Evolutionary conservation across 2,329 filamentous ascomycete species (phyloP), one percentile per base, ranked within the genome.

Genomic region (Colletotrichum sansevieriae): DNA sequence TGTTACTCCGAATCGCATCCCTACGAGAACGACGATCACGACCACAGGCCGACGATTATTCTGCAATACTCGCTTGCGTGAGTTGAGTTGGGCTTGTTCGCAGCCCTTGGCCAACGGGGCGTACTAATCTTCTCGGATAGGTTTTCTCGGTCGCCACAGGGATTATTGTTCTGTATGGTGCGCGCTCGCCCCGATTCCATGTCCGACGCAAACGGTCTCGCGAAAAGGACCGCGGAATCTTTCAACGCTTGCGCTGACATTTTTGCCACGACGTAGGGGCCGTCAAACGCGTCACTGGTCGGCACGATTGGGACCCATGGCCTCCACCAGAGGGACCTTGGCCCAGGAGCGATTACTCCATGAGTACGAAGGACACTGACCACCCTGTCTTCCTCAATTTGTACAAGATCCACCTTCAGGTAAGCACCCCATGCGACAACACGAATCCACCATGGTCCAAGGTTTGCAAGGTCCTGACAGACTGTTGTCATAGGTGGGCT

Each of bases 291-390:
- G 61, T 64, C 41, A 58, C 44, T 29, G 61, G 61, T 20, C 61
- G 61, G 22, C 61, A 64, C n/a, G 61, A 64, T 49, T 64, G 61
- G 61, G 61, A 64, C 2, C 61, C 61, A n/a, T 64, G 51, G 52
- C 4, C 52, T 41, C 52, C 37, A 13, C 61, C 61, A 3, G 61
- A 64, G 18, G 61, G 61, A 43, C 61, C 61, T 20, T 64, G 61
- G 61, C 61, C 61, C 3, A 10, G 39, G 22, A 64, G 61, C 25
- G 61, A 64, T 13, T 64, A 64, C 1, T 1, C 61, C 15, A 41
- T 2, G 52, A 43, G 29, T 12, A 64, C 52, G 43, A 64, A 64
- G 10, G 61, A 64, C 5, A 64, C 52, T 1, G 52, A 58, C 43
- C 52, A 64, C 1, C 61, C 61, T 20, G 52, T 57, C n/a, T 64